Base-by-base conservation (phyloP, 768 basidiomycete genomes). In the Crassisporium funariophilum region DNA sequence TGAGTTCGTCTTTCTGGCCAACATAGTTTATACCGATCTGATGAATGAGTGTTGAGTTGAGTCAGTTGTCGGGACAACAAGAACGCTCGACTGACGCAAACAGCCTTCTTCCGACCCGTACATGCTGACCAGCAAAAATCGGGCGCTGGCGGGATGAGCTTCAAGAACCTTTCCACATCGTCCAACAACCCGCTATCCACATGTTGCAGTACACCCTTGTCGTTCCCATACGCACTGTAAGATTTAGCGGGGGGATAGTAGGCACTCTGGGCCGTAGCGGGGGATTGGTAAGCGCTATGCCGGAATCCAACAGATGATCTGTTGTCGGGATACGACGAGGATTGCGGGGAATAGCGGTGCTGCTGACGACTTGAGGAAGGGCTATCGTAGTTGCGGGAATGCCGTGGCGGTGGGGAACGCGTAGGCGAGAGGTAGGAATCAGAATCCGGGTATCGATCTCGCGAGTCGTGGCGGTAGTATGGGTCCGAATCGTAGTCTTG, bases 11-110 rank as follows among this genome's bases (percentile, higher is more conserved):
- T 5, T 60, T 62, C 44, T 86, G 81, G 0, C 89, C 89, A 4
- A 57, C 58, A 59, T 93, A 93, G 59, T 88, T 88, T 51, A 92
- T 86, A 0, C 89, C 91, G 57, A 93, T 88, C 83, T 85, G 33
- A 46, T 27, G 10, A 19, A 37, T 36, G 7, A 15, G 25, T 17
- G 39, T 21, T 4, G 4, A 24, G 23, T 43, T 38, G 12, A 6
- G 49, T 15, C 9, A 41, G 29, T 12, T 41, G 35, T 19, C 29
- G 22, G 2, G 13, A 29, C 16, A 9, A 24, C 35, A 19, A 29
- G 5, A 21, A 23, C 16, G 37, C 31, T 6, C 36, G 16, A 65
- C 88, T 60, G 63, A 91, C 89, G 52, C 87, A 87, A 15, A 97
- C 71, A 0, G 91, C 94, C 66, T 89, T 94, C 68, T 84, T 83